A percentile compares a stretch with the other conserved stretches of the same genome.
phyloP scores from a whole-genome alignment of 441 rosid species.

The Viola pubescens region DNA sequence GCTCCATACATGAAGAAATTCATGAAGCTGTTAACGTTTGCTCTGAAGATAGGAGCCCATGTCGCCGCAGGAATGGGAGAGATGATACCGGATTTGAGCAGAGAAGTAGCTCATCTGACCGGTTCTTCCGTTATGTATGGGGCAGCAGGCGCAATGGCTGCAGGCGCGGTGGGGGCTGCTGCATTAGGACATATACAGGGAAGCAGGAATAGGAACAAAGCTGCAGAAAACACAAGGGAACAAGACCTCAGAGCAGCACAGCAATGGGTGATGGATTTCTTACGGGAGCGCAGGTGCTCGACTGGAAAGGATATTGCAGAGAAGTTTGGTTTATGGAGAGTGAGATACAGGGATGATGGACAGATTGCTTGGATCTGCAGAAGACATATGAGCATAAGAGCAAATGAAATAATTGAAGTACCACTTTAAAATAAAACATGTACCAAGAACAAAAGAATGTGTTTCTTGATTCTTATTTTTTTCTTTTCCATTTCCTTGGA shows the following conservation, averaged over 20 bases:
- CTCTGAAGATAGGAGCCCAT: slow-evolving; percentile 90
- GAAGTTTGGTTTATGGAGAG: slow-evolving; percentile 88
- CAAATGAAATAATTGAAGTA: slow-evolving; percentile 68
- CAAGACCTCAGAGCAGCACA: slow-evolving; percentile 77
- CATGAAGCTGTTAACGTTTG: slow-evolving; percentile 81
- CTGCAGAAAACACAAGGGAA: slow-evolving; percentile 33
- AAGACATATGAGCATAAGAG: slow-evolving; percentile 72
- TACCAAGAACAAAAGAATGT: slow-evolving; percentile 12
- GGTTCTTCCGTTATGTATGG: slow-evolving; percentile 61
- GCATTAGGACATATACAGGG: slow-evolving; percentile 38
- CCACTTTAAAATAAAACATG: slow-evolving; percentile 41
- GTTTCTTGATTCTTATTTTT: slow-evolving; percentile 8
- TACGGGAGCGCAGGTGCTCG: slow-evolving; percentile 73
- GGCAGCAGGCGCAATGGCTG: slow-evolving; percentile 76
- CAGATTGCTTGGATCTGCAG: slow-evolving; percentile 90
- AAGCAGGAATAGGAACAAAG: slow-evolving; percentile 36
- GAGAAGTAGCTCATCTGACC: slow-evolving; percentile 64
- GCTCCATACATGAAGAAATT: slow-evolving; percentile 87
- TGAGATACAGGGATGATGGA: slow-evolving; percentile 76
- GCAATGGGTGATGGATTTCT: slow-evolving; percentile 83
- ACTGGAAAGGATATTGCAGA: slow-evolving; percentile 82
- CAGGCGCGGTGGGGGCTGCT: slow-evolving; percentile 59
- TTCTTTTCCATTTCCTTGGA: no score
- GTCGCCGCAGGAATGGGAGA: slow-evolving; percentile 89
- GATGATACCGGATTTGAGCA: slow-evolving; percentile 88